Evolutionary conservation across 257 asterid species (phyloP).

Genomic region (Solanum gandarillasii): DNA sequence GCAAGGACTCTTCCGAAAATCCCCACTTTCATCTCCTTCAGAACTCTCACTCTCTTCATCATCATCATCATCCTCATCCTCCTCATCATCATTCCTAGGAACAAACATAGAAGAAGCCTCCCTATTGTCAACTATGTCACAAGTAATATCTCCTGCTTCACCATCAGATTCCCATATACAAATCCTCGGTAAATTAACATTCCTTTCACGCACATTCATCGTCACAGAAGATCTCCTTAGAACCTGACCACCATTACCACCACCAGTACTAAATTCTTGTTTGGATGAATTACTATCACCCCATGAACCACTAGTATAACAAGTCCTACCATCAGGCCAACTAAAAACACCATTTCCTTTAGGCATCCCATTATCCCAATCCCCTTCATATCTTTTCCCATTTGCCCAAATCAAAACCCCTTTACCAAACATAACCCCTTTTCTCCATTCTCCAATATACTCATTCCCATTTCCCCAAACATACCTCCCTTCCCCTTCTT

Average conservation of each 20-base stretch:
- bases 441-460: constrained; percentile 17
- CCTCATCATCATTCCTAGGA: background rate
- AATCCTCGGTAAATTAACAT: constrained; percentile 7
- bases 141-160: constrained; percentile 16
- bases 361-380: constrained; percentile 12
- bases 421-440: constrained; percentile 16
- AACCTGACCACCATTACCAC: background rate
- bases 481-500: constrained; percentile 12
- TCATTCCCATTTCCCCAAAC: constrained; percentile 12
- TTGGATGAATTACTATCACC: background rate
- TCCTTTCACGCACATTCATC: background rate
- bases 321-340: constrained; percentile 15
- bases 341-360: constrained; percentile 16
- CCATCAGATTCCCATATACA: constrained; percentile 22
- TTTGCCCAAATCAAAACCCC: constrained; percentile 15
- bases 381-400: constrained; percentile 19
- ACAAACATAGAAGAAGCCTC: constrained; percentile 11
- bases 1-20: constrained; percentile 4
- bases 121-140: constrained; percentile 14
- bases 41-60: background rate
- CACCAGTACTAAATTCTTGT: background rate
- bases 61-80: background rate
- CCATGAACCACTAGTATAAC: background rate
- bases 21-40: background rate
- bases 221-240: constrained; percentile 5